Evolutionary conservation across 441 rosid species (phyloP), one percentile per base, ranked within the genome.

Genomic region (Brassica balearica): DNA sequence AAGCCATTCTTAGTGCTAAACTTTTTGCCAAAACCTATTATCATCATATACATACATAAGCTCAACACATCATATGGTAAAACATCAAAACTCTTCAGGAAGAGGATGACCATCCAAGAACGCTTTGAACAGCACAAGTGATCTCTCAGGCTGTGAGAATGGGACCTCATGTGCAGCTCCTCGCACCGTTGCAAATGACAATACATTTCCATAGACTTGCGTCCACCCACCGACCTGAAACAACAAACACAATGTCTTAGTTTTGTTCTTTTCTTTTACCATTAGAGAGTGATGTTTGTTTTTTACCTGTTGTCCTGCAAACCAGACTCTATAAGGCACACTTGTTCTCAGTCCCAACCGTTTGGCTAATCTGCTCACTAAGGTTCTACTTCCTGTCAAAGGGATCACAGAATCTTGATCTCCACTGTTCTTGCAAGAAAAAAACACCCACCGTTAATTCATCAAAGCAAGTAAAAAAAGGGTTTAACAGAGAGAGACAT

Each of bases 171-270:
- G 99, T 6, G 99, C 87, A 66, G 98, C 98, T 83, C 99, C 98
- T 89, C 99, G 86, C 25, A 93, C 91, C 55, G 99, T 95, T 29
- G 99, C 98, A 83, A 92, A 95, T 4, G 98, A 87, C 74, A 95
- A 78, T 67, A 90, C 75, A 71, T 89, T 80, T 6, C 95, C 94
- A 72, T 92, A 91, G 62, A 92, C 99, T 84, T 93, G 98, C 69
- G 99, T 95, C 99, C 99, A 93, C 59, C 99, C 98, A n/a, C 98
- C 99, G 27, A 96, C 99, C 99, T 96, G 80, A 84, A 77, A 77
- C 62, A 29, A 74, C 80, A 77, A 25, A 10, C 7, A 4, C 65
- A 46, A 60, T 12, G 5, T 69, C 56, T 59, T 71, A 56, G 38
- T 66, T 8, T 46, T 41, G 22, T 65, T 75, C 1, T 65, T 19